Evolutionary conservation across 2,329 filamentous ascomycete species (phyloP).

Genomic region (Cercospora beticola): DNA sequence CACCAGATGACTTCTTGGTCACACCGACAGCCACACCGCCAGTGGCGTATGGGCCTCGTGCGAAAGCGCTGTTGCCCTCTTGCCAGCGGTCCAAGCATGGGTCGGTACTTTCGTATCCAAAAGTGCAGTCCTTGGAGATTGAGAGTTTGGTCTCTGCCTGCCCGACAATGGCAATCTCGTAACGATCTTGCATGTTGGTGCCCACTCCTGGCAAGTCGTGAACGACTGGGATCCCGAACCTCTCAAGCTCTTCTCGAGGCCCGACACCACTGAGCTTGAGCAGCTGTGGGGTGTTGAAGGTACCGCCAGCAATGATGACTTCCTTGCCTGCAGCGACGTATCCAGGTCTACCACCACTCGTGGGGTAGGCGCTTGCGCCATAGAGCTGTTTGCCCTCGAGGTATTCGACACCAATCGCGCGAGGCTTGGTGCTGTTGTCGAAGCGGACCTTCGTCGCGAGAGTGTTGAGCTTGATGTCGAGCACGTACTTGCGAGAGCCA

Average conservation of each 20-base stretch:
- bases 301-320: conserved; percentile 52
- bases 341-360: conserved; percentile 41
- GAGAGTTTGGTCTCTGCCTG: conserved; percentile 43
- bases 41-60: conserved; percentile 48
- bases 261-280: conserved; percentile 66
- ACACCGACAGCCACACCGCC: conserved; percentile 57
- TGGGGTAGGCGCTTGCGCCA: conserved; percentile 39
- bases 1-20: conserved; percentile 40
- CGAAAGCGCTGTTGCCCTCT: conserved; percentile 37
- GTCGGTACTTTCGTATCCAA: conserved; percentile 35
- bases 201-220: conserved; percentile 63
- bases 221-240: conserved; percentile 55
- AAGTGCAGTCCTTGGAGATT: conserved; percentile 44
- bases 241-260: conserved; percentile 52
- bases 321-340: conserved; percentile 46
- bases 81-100: conserved; percentile 49
- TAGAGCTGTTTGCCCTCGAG: conserved; percentile 44
- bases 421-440: conserved; percentile 52
- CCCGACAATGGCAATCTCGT: conserved; percentile 54
- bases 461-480: conserved; percentile 60
- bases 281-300: conserved; percentile 64
- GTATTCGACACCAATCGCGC: conserved; percentile 46
- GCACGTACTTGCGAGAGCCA: conserved; percentile 55
- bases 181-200: conserved; percentile 63
- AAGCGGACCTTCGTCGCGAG: conserved; percentile 66